Percentiles rank a stretch among this genome's conserved stretches.
Evolutionary conservation across 2,329 filamentous ascomycete genomes (phyloP).

Genomic region (Aureobasidium sp.): DNA sequence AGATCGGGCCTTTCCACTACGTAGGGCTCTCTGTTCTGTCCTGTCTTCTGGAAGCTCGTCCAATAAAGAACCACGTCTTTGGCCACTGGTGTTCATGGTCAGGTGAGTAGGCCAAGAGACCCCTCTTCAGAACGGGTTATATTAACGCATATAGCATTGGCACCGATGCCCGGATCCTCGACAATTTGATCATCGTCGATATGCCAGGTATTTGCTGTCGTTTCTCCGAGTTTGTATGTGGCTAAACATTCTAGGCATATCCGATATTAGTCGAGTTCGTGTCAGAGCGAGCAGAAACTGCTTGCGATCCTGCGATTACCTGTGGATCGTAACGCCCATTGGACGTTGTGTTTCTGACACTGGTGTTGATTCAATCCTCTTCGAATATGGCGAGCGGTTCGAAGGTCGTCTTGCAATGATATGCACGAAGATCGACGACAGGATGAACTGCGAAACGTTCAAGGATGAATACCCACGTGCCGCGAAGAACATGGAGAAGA

Average conservation of each 20-base stretch:
- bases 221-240: background rate
- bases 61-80: background rate
- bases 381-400: constrained; percentile 18
- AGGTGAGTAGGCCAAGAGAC: background rate
- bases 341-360: constrained; percentile 17
- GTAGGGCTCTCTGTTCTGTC: background rate
- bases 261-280: constrained; percentile 19
- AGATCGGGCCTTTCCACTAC: background rate
- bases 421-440: constrained; percentile 18
- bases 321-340: constrained; percentile 19
- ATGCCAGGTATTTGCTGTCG: constrained; percentile 16
- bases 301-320: constrained; percentile 17
- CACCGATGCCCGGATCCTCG: constrained; percentile 13
- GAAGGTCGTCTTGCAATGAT: constrained; percentile 17
- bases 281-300: constrained; percentile 16
- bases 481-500: background rate
- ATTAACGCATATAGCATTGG: background rate
- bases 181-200: constrained; percentile 19
- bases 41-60: background rate
- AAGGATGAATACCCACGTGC: background rate
- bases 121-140: background rate
- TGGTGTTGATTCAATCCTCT: constrained; percentile 14
- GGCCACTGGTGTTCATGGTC: background rate
- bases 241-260: constrained; percentile 13
- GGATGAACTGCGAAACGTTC: background rate